Evolutionary conservation across 2,329 filamentous ascomycete species (phyloP).

Genomic region (Colletotrichum tropicale): DNA sequence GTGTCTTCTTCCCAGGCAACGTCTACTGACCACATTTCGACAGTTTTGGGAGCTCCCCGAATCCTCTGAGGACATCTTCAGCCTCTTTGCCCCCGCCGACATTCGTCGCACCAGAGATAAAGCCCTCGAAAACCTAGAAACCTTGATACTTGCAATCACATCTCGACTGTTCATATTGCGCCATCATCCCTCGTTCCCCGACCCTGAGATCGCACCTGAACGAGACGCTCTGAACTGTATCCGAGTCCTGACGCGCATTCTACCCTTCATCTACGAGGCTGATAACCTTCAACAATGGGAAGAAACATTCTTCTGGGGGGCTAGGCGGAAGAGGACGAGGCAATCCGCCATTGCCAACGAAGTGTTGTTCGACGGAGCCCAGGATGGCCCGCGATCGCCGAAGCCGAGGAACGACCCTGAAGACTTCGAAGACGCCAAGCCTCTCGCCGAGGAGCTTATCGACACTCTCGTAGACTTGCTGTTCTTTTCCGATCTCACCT

Average conservation of each 20-base stretch:
- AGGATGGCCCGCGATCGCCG: slow-evolving; percentile 35
- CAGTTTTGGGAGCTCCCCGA: slow-evolving; percentile 98
- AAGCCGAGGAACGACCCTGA: slow-evolving; percentile 54
- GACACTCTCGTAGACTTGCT: slow-evolving; percentile 88
- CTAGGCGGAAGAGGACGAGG: slow-evolving; percentile 73
- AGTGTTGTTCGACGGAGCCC: slow-evolving; percentile 82
- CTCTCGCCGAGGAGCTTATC: slow-evolving; percentile 89
- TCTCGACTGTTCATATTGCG: slow-evolving; percentile 81
- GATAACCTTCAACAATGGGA: slow-evolving; percentile 87
- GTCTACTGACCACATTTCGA: neutral
- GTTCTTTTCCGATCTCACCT: slow-evolving; percentile 89
- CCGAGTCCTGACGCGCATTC: slow-evolving; percentile 83
- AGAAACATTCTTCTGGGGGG: slow-evolving; percentile 89
- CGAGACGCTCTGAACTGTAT: slow-evolving; percentile 94
- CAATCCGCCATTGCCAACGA: slow-evolving; percentile 71
- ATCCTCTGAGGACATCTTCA: slow-evolving; percentile 95
- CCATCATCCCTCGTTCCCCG: slow-evolving; percentile 89
- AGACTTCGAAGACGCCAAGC: slow-evolving; percentile 82
- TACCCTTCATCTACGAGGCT: slow-evolving; percentile 92
- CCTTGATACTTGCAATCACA: slow-evolving; percentile 82
- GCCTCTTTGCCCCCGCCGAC: slow-evolving; percentile 86
- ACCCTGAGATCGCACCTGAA: slow-evolving; percentile 83
- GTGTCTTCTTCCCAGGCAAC: slow-evolving; percentile 1
- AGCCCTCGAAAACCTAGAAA: slow-evolving; percentile 87
- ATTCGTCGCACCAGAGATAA: slow-evolving; percentile 87